A percentile compares a stretch with the other conserved stretches of the same genome.
Evolutionary conservation across 768 basidiomycete genomes (phyloP).

Genomic region (Sarcomyxa edulis): DNA sequence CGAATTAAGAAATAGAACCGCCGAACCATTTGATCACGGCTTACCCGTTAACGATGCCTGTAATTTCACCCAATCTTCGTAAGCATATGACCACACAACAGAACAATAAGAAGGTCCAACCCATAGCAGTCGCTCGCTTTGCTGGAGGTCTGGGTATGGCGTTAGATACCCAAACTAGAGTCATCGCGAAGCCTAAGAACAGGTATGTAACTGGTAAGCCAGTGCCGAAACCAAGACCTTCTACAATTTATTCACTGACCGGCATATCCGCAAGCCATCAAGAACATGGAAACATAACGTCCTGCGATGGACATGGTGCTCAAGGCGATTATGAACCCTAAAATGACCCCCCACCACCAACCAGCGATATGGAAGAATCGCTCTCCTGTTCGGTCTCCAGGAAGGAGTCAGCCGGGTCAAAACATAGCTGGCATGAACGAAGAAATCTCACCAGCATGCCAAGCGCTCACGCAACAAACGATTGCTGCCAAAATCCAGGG

Average conservation of each 20-base stretch:
- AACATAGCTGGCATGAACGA: neutral
- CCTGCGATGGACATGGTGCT: constrained; percentile 46
- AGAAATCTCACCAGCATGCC: constrained; percentile 37
- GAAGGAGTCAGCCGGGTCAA: neutral
- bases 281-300: constrained; percentile 57
- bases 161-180: constrained; percentile 60
- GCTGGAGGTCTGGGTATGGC: constrained; percentile 56
- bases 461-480: constrained; percentile 44
- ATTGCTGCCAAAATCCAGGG: constrained; percentile 58
- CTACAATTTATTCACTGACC: constrained; percentile 18
- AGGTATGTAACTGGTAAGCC: neutral
- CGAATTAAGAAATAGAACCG: constrained; percentile 15
- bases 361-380: constrained; percentile 55
- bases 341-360: constrained; percentile 57
- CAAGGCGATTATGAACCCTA: constrained; percentile 58
- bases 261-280: constrained; percentile 54
- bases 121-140: constrained; percentile 18
- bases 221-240: neutral
- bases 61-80: constrained; percentile 50
- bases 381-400: constrained; percentile 51
- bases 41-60: constrained; percentile 55
- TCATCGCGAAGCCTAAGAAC: constrained; percentile 35
- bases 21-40: constrained; percentile 58
- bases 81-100: constrained; percentile 11
- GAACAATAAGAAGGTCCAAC: neutral